Evolutionary conservation across 2,329 filamentous ascomycete species (phyloP).

Genomic region (Paecilomyces fulvus): DNA sequence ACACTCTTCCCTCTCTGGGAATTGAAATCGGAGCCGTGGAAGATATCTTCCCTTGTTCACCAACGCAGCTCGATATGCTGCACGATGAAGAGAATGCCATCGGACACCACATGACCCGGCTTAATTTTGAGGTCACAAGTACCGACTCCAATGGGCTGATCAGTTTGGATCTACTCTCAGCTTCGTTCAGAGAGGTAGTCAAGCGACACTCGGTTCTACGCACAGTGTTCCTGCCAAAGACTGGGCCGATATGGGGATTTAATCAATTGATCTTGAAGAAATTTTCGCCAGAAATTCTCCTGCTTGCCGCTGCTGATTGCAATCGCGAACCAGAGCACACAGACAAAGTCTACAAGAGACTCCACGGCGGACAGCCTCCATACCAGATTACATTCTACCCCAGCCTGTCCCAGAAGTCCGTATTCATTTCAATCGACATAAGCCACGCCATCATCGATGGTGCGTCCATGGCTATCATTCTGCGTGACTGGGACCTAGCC

Average conservation of each 20-base stretch:
- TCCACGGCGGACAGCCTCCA: background rate
- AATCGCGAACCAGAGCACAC: background rate
- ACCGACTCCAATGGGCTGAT: background rate
- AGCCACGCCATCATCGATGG: constrained; percentile 39
- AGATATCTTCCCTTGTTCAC: constrained; percentile 10
- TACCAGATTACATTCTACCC: background rate
- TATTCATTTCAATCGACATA: constrained; percentile 33
- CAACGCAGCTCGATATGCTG: constrained; percentile 10
- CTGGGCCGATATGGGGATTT: too few species aligned
- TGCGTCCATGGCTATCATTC: constrained; percentile 31
- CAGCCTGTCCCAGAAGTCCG: background rate
- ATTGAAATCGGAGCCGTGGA: constrained; percentile 3
- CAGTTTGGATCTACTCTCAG: background rate
- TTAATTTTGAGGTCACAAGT: background rate
- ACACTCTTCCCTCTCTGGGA: background rate
- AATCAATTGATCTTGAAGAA: too few species aligned
- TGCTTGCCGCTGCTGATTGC: background rate
- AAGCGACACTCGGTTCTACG: constrained; percentile 1
- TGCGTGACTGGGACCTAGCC: constrained; percentile 27
- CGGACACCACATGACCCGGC: background rate
- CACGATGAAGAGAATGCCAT: constrained; percentile 7
- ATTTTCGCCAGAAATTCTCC: too few species aligned
- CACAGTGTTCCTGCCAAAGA: background rate
- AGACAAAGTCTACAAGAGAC: background rate
- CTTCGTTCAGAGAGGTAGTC: background rate